Base-by-base conservation (phyloP, 257 asterid species). In the Capsicum chinense region DNA sequence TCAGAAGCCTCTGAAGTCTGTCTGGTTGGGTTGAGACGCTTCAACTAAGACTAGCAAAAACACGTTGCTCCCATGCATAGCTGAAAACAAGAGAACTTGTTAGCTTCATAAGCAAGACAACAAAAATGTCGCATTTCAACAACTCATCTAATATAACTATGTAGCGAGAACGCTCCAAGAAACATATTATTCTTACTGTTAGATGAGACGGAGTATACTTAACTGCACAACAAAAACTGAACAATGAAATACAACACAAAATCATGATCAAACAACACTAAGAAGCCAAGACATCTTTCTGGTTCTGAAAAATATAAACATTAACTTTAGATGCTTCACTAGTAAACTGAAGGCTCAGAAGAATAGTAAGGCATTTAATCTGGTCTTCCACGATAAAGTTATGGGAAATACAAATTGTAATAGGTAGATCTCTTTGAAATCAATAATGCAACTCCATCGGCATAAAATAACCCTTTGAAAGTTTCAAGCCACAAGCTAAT, bases 221-320 rank as follows among this genome's bases (percentile, higher is more conserved):
- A 7, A 52, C 39, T 52, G 81, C 48, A 76, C 4, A 50, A 48
- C 80, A 74, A 74, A 74, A 50, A n/a, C 62, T 48, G 80, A 50
- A 12, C 13, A 7, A 19, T 21, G 2, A 39, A 52, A 76, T 76
- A 54, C 47, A 13, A 21, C 81, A 76, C 21, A 21, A 21, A 73
- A 12, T 19, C 14, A 74, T 52, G 81, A 26, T 52, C 47, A 76
- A 50, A 52, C 7, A 52, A 71, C n/a, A 71, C 4, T 16, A 42
- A 74, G 62, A 50, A 50, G 44, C 62, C 12, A 21, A 6, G 0
- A 52, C 39, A 48, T 48, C 60, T 48, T 73, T 48, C 16, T 48
- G 44, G 79, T 47, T 71, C 62, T 74, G 39, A 48, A 19, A 73
- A 73, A 73, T 48, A 73, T 19, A 7, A 52, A 52, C 62, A 74